Percentiles rank a stretch among this genome's conserved stretches.
phyloP scores from a whole-genome alignment of 2,329 filamentous ascomycete genomes.

The Trichophyton mentagrophytes region DNA sequence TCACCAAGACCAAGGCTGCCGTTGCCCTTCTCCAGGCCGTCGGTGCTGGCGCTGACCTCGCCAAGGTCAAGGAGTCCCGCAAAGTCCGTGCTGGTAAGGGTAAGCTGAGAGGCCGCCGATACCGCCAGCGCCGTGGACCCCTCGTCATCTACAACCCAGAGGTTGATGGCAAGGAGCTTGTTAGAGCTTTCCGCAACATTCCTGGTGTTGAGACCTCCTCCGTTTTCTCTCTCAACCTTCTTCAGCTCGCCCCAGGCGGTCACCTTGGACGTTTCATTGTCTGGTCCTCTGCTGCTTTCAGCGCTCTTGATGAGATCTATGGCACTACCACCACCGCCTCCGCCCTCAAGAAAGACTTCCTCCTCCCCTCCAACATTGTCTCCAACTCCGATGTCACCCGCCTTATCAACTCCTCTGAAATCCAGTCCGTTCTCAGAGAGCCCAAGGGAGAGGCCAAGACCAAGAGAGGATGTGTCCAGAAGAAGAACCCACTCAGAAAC shows the following conservation, averaged over 20 bases:
- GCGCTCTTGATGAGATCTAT: conserved; percentile 94
- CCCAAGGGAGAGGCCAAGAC: conserved; percentile 81
- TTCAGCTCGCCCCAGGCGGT: conserved; percentile 96
- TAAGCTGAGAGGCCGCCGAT: conserved; percentile 91
- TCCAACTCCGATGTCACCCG: conserved; percentile 90
- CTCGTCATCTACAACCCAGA: conserved; percentile 96
- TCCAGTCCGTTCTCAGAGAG: conserved; percentile 87
- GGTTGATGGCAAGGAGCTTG: conserved; percentile 86
- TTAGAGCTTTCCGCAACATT: conserved; percentile 96
- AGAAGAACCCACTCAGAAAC: conserved; percentile 99
- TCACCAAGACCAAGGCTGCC: conserved; percentile 81
- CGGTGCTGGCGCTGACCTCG: conserved; percentile 78
- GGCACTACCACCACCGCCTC: conserved; percentile 81
- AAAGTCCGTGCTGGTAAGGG: conserved; percentile 98
- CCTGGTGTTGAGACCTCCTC: conserved; percentile 93
- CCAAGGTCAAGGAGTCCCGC: conserved; percentile 92
- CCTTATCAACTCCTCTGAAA: conserved; percentile 98
- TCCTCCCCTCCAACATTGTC: conserved; percentile 84
- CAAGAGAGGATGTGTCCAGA: conserved; percentile 85
- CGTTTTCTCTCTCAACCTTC: conserved; percentile 90
- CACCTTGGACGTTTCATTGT: conserved; percentile 98
- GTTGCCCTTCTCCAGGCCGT: conserved; percentile 77
- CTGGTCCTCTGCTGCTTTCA: conserved; percentile 96
- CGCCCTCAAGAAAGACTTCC: conserved; percentile 96
- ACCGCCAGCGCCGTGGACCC: conserved; percentile 94